phyloP scores from a whole-genome alignment of 306 rosid species.

The Citrullus colocynthis region DNA sequence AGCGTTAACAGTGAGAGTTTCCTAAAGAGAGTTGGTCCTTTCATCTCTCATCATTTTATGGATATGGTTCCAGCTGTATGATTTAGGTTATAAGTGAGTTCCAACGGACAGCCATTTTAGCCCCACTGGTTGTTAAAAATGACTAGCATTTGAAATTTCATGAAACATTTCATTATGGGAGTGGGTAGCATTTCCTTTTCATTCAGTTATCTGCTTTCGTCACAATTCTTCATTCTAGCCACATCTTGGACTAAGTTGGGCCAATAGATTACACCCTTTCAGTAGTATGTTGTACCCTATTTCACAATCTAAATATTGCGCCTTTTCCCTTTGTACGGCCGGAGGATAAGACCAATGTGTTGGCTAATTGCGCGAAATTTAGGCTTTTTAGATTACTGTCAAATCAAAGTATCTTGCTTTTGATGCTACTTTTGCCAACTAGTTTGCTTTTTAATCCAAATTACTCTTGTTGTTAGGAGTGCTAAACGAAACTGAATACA shows the following conservation, averaged over 20 bases:
- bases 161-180: constrained; percentile 16
- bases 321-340: background rate
- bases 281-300: background rate
- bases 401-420: background rate
- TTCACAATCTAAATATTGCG: background rate
- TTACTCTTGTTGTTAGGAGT: background rate
- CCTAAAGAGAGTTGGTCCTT: background rate
- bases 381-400: background rate
- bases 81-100: constrained; percentile 31
- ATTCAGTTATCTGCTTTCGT: constrained; percentile 27
- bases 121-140: constrained; percentile 30
- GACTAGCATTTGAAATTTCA: constrained; percentile 19
- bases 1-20: background rate
- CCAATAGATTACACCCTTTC: background rate
- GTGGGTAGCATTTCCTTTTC: constrained; percentile 49
- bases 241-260: constrained; percentile 16
- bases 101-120: constrained; percentile 16
- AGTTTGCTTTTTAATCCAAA: background rate
- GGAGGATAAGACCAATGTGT: background rate
- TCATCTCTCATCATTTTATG: background rate
- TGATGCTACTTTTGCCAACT: background rate
- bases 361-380: background rate
- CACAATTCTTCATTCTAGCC: constrained; percentile 15
- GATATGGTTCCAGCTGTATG: constrained; percentile 32
- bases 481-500: background rate